These are phyloP conservation scores for Carex littledalei DNA, from an alignment of 176 grass and related monocot species.

Conservation along the genomic window DNA sequence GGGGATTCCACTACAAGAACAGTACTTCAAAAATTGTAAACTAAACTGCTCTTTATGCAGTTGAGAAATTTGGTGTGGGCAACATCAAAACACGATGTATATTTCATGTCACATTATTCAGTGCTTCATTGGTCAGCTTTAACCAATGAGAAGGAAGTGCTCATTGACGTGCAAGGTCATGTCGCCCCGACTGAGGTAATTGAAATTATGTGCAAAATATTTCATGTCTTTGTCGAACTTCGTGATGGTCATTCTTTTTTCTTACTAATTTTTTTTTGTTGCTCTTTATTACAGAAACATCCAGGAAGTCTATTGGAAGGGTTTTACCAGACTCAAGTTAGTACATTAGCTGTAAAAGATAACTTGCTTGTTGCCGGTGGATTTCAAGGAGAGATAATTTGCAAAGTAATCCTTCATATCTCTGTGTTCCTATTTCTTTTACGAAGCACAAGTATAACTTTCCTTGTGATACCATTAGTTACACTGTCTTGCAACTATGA, in stretches of 20 bases:
- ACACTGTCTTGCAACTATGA: neutral
- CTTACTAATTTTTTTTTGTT: conserved; percentile 13
- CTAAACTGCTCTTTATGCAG: conserved; percentile 36
- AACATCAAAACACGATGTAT: conserved; percentile 75
- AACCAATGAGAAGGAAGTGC: conserved; percentile 37
- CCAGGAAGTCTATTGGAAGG: conserved; percentile 70
- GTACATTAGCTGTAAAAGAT: conserved; percentile 67
- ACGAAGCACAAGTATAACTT: neutral
- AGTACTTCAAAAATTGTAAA: neutral
- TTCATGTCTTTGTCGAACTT: neutral
- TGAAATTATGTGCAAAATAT: conserved; percentile 4
- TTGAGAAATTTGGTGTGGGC: conserved; percentile 93
- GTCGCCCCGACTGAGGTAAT: conserved; percentile 63
- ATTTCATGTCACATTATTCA: conserved; percentile 63
- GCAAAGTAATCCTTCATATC: conserved; percentile 57
- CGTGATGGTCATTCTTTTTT: conserved; percentile 3
- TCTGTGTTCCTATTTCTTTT: neutral
- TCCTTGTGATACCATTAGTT: neutral
- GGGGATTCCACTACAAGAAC: neutral
- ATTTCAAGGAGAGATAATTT: conserved; percentile 84
- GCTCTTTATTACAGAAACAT: conserved; percentile 53
- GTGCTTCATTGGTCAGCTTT: conserved; percentile 76
- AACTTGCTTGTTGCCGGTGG: conserved; percentile 76
- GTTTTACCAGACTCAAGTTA: conserved; percentile 72
- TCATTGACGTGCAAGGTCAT: conserved; percentile 66